Evolutionary conservation across 1,139 yeast species (phyloP).

Genomic region (Pneumocystis canis): DNA sequence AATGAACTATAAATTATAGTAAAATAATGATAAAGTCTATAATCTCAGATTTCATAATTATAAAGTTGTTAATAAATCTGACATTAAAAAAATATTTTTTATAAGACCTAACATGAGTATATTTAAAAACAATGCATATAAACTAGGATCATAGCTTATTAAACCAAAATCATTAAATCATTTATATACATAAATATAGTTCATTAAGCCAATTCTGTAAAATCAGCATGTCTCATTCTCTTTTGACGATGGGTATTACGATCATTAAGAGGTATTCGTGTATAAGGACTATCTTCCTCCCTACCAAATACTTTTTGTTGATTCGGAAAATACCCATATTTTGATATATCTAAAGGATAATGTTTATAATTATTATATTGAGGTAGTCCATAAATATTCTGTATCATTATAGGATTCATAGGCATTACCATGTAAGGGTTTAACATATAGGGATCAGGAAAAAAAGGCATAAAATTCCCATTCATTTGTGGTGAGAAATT

Average conservation of each 20-base stretch:
- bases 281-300: slow-evolving; percentile 19
- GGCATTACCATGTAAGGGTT: slow-evolving; percentile 14
- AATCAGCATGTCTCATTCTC: neutral
- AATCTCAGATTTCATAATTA: neutral
- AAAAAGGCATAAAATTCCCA: neutral
- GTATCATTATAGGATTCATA: slow-evolving; percentile 14
- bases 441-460: neutral
- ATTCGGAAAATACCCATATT: slow-evolving; percentile 9
- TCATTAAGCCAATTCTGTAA: neutral
- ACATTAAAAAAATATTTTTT: neutral
- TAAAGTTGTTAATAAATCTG: neutral
- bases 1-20: neutral
- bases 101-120: neutral
- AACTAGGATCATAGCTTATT: neutral
- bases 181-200: neutral
- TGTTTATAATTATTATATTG: slow-evolving; percentile 1
- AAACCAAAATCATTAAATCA: neutral
- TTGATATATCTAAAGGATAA: slow-evolving; percentile 3
- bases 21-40: neutral
- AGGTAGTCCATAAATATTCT: slow-evolving; percentile 7
- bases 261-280: slow-evolving; percentile 4
- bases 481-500: neutral
- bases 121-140: neutral
- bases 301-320: slow-evolving; percentile 14
- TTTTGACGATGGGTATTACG: neutral